phyloP scores from a whole-genome alignment of 2,329 filamentous ascomycete species.

The Cladosporium velox region DNA sequence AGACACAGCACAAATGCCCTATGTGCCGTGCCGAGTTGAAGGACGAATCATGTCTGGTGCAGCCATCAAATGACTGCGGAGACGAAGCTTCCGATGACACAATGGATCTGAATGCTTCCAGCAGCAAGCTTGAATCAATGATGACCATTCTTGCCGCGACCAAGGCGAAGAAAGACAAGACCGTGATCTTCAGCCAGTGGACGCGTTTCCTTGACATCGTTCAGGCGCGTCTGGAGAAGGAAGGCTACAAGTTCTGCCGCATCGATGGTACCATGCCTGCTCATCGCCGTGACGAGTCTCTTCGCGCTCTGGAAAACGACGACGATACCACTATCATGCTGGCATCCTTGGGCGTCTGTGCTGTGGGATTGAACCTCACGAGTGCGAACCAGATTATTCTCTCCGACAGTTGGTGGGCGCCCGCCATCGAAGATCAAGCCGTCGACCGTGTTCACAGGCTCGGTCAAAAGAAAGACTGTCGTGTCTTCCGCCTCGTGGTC shows the following conservation, averaged over 20 bases:
- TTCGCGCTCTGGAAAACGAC: conserved; percentile 67
- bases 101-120: conserved; percentile 62
- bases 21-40: conserved; percentile 74
- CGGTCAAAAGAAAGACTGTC: conserved; percentile 77
- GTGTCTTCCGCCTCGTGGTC: conserved; percentile 79
- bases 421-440: conserved; percentile 89
- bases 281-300: conserved; percentile 68
- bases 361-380: conserved; percentile 82
- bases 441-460: conserved; percentile 84
- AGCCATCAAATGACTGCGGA: conserved; percentile 58
- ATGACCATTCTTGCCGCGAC: conserved; percentile 73
- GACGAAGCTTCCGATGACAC: conserved; percentile 49
- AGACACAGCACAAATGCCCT: conserved; percentile 76
- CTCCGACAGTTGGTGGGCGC: conserved; percentile 87
- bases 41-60: conserved; percentile 61
- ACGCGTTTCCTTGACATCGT: conserved; percentile 73
- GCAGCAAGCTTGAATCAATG: conserved; percentile 80
- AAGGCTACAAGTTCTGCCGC: conserved; percentile 65
- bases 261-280: conserved; percentile 81
- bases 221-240: conserved; percentile 64
- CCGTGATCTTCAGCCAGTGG: conserved; percentile 77
- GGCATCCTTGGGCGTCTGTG: conserved; percentile 78
- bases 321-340: conserved; percentile 72
- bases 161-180: conserved; percentile 63
- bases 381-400: conserved; percentile 84